phyloP scores from a whole-genome alignment of 2,329 filamentous ascomycete genomes.

The Colletotrichum sidae region DNA sequence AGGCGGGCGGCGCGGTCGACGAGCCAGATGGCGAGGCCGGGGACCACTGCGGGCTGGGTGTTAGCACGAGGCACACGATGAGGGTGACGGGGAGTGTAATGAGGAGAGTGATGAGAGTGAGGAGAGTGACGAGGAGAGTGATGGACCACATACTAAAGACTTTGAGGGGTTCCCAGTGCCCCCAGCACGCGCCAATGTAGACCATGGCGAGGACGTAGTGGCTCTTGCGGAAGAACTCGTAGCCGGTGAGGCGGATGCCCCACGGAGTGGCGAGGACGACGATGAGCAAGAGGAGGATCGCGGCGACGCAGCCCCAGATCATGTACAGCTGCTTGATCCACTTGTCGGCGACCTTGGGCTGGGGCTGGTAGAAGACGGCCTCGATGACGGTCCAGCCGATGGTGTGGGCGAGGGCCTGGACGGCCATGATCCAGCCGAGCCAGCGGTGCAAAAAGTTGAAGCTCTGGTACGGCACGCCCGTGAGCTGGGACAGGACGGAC shows the following conservation, averaged over 20 bases:
- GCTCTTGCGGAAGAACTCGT: conserved; percentile 81
- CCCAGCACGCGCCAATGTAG: conserved; percentile 81
- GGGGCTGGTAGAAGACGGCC: conserved; percentile 75
- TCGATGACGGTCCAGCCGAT: conserved; percentile 78
- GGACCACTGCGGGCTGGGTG: conserved; percentile 56
- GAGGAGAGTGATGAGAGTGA: neutral
- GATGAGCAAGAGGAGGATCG: conserved; percentile 64
- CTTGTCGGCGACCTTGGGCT: conserved; percentile 66
- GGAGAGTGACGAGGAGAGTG: too few species aligned
- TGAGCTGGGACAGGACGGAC: conserved; percentile 75
- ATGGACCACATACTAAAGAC: conserved; percentile 61
- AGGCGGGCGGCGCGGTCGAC: conserved; percentile 72
- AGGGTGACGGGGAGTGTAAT: neutral
- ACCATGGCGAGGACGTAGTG: conserved; percentile 80
- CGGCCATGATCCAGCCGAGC: conserved; percentile 78
- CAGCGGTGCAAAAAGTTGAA: conserved; percentile 85
- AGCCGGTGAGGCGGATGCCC: conserved; percentile 75
- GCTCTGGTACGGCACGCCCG: conserved; percentile 79
- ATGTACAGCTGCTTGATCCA: conserved; percentile 77
- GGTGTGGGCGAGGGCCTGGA: conserved; percentile 76
- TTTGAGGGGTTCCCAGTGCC: conserved; percentile 75
- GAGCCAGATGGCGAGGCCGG: conserved; percentile 73
- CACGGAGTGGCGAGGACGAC: conserved; percentile 66
- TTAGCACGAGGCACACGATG: neutral
- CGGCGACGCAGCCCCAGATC: conserved; percentile 77